Conservation (phyloP, 2,329 filamentous ascomycete genomes). For the Xylaria digitata region DNA sequence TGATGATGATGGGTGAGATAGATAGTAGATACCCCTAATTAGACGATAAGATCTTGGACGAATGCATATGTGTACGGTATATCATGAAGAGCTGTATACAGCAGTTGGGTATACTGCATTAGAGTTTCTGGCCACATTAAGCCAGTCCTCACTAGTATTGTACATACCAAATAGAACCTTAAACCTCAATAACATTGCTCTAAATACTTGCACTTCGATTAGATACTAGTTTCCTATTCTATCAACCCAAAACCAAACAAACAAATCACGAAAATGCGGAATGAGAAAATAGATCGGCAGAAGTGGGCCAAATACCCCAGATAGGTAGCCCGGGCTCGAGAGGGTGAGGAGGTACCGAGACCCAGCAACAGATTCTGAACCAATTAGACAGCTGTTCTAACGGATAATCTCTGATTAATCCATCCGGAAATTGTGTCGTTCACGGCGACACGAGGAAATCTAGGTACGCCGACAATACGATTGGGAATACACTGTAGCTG, state of each 20-base stretch:
- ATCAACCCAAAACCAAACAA: background rate
- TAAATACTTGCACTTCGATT: background rate
- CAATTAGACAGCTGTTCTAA: background rate
- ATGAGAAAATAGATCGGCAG: background rate
- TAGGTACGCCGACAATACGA: background rate
- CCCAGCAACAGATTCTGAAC: background rate
- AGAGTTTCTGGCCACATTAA: slow-evolving; percentile 1
- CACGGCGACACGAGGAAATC: background rate
- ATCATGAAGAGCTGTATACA: slow-evolving; percentile 22
- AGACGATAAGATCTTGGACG: slow-evolving; percentile 6
- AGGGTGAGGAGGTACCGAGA: background rate
- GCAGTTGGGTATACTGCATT: slow-evolving; percentile 14
- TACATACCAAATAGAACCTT: slow-evolving; percentile 24
- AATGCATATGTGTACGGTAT: slow-evolving; percentile 8
- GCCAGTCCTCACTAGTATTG: slow-evolving; percentile 5
- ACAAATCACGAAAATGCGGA: background rate
- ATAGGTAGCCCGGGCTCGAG: background rate
- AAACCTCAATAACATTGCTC: background rate
- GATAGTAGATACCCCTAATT: slow-evolving; percentile 27
- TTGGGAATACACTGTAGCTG: background rate
- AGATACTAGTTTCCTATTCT: background rate
- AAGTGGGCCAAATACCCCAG: slow-evolving; percentile 4
- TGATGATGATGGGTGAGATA: slow-evolving; percentile 23
- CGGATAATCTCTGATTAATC: background rate
- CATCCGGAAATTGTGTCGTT: background rate